Evolutionary conservation across 2,329 filamentous ascomycete species (phyloP).

Genomic region (Alternaria sp.): DNA sequence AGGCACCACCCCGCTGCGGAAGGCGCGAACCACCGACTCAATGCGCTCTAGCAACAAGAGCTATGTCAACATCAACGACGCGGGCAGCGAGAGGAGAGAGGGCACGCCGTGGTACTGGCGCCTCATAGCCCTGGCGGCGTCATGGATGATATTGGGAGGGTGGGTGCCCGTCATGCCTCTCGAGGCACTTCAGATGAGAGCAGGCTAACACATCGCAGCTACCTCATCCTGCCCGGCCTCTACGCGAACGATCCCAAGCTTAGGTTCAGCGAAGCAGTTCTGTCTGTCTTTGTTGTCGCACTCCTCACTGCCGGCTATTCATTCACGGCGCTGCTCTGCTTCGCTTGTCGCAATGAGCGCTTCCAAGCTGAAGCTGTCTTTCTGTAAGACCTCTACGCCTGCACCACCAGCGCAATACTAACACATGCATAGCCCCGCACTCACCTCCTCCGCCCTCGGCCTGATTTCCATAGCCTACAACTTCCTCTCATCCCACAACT

Average conservation of each 20-base stretch:
- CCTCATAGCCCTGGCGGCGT: slow-evolving; percentile 54
- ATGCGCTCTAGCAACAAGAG: slow-evolving; percentile 43
- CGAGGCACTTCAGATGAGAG: background rate
- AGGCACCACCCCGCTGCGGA: slow-evolving; percentile 25
- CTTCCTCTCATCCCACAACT: slow-evolving; percentile 54
- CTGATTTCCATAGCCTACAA: slow-evolving; percentile 60
- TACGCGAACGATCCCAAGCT: slow-evolving; percentile 54
- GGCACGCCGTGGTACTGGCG: slow-evolving; percentile 59
- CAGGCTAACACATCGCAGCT: slow-evolving; percentile 47
- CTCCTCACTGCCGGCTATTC: slow-evolving; percentile 60
- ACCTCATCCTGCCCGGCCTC: slow-evolving; percentile 59
- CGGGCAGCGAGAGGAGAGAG: slow-evolving; percentile 30
- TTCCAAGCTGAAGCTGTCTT: slow-evolving; percentile 61
- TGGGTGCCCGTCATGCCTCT: slow-evolving; percentile 35
- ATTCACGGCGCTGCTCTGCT: slow-evolving; percentile 58
- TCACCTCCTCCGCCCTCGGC: slow-evolving; percentile 57
- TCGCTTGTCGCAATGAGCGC: slow-evolving; percentile 56
- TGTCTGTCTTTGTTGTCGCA: slow-evolving; percentile 58
- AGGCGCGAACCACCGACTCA: slow-evolving; percentile 33
- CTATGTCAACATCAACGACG: slow-evolving; percentile 43
- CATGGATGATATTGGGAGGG: slow-evolving; percentile 61
- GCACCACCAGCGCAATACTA: slow-evolving; percentile 19
- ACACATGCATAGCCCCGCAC: slow-evolving; percentile 45
- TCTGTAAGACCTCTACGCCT: slow-evolving; percentile 43
- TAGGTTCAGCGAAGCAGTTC: slow-evolving; percentile 50